Conservation (phyloP, 176 grass and related monocot genomes). For the Tillandsia leiboldiana region DNA sequence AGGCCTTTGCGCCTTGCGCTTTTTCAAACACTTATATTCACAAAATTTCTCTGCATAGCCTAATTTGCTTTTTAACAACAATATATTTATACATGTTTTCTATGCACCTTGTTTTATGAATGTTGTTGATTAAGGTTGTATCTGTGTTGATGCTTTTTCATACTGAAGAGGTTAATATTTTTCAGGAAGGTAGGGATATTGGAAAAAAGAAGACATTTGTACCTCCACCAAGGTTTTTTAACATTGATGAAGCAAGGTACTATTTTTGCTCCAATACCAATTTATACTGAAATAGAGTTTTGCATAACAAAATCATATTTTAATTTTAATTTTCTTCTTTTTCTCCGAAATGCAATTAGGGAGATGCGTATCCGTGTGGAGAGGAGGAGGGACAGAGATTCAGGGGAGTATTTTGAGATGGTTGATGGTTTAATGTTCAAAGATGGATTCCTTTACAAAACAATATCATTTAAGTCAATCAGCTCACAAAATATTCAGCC, state of each 20-base stretch:
- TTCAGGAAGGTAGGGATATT: slow-evolving; percentile 76
- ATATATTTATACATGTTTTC: neutral
- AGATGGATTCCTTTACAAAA: slow-evolving; percentile 95
- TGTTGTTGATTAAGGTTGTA: slow-evolving; percentile 2
- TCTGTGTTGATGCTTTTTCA: neutral
- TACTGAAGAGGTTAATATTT: slow-evolving; percentile 17
- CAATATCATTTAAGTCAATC: slow-evolving; percentile 80
- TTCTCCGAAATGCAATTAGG: slow-evolving; percentile 29
- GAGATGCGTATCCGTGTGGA: slow-evolving; percentile 85
- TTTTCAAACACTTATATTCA: neutral
- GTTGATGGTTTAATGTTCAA: slow-evolving; percentile 86
- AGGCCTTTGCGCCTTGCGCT: too few relatives aligned
- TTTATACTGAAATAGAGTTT: neutral
- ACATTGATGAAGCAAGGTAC: slow-evolving; percentile 94
- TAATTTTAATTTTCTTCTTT: slow-evolving; percentile 8
- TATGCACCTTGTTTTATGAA: neutral
- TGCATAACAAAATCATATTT: neutral
- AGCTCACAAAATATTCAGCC: slow-evolving; percentile 65
- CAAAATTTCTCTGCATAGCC: slow-evolving; percentile 6
- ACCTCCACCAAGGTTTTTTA: slow-evolving; percentile 93
- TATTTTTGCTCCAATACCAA: slow-evolving; percentile 4
- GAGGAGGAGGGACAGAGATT: slow-evolving; percentile 54
- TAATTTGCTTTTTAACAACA: too few relatives aligned
- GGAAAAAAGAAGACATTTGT: slow-evolving; percentile 94
- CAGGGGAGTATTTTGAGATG: slow-evolving; percentile 80